These are phyloP conservation scores for Yamadazyma dushanensis DNA, from an alignment of 1,139 yeast genomes.

Conservation along the genomic window DNA sequence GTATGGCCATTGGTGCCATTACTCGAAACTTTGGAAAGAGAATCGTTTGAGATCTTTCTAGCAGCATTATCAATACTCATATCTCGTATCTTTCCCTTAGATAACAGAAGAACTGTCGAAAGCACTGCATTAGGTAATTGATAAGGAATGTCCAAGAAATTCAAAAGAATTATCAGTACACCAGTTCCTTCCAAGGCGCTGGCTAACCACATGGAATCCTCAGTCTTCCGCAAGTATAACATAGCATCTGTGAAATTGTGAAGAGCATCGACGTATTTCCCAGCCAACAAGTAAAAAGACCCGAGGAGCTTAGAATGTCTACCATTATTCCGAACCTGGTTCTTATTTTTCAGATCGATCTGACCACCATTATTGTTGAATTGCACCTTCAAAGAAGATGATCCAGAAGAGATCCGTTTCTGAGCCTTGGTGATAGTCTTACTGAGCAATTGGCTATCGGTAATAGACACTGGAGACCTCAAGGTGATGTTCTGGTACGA, in stretches of 20 bases:
- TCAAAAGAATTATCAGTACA: conserved; percentile 60
- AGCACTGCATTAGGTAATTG: conserved; percentile 52
- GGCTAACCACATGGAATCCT: conserved; percentile 86
- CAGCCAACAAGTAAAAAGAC: conserved; percentile 75
- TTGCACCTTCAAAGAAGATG: conserved; percentile 37
- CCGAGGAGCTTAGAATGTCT: conserved; percentile 77
- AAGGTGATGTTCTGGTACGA: conserved; percentile 71
- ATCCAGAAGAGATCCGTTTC: conserved; percentile 40
- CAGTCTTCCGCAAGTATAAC: conserved; percentile 54
- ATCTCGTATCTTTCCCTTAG: conserved; percentile 24
- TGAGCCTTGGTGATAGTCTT: conserved; percentile 57
- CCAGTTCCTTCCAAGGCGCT: conserved; percentile 82
- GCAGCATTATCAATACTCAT: conserved; percentile 19
- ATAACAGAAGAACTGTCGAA: conserved; percentile 26
- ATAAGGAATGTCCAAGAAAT: conserved; percentile 58
- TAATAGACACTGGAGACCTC: conserved; percentile 69
- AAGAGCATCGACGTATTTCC: conserved; percentile 71
- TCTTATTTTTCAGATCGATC: conserved; percentile 15
- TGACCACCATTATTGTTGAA: conserved; percentile 18
- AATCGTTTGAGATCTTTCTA: conserved; percentile 23
- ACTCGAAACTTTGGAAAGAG: conserved; percentile 23
- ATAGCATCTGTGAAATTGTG: conserved; percentile 73
- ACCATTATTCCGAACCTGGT: conserved; percentile 50
- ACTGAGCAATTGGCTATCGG: conserved; percentile 48
- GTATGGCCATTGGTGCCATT: conserved; percentile 11